Base-by-base conservation (phyloP, 306 rosid genomes). In the Quercus gilva region DNA sequence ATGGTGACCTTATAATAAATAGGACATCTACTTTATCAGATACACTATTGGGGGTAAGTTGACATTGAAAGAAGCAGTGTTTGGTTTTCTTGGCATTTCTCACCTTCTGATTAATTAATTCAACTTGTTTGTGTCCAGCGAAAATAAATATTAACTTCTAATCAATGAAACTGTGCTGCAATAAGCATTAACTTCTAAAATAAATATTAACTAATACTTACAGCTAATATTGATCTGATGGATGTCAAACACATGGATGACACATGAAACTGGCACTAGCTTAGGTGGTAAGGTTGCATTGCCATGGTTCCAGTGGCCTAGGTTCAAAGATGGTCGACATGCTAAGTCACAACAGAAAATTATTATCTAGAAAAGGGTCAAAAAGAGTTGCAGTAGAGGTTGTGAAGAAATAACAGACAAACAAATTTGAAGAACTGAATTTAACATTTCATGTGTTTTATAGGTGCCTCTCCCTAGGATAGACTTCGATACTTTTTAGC, bases 1-100 rank as follows among this genome's bases (percentile, higher is more conserved):
- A 76, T 35, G 88, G 80, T 71, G 86, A 77, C 52, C 84, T 85
- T 53, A 75, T 94, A 55, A 37, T 88, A 78, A 82, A 74, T 74
- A 87, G 98, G 88, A 76, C 94, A n/a, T 92, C 94, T 51, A 78
- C 87, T 74, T 83, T 94, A 74, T 92, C 98, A 76, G 84, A 94
- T 85, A 90, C 85, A 7, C 84, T 90, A 33, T 68, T 94, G 74
- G 97, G 94, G 87, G 98, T 94, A 89, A 73, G 93, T 84, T 72
- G 69, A 75, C 56, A 69, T 28, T 78, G 71, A 86, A 69, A 76
- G 60, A 71, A 63, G 78, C 35, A 79, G 55, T 55, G 25, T 18
- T 76, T 56, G 51, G 71, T 77, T 56, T 74, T 69, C 74, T 56
- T 37, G 65, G 33, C 59, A 15, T 81, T 68, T 53, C 61, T 60